Percentiles rank a stretch among this genome's conserved stretches.
These are phyloP conservation scores for Tetracladium maxilliforme DNA, from an alignment of 2,329 filamentous ascomycete species.

Conservation along the genomic window DNA sequence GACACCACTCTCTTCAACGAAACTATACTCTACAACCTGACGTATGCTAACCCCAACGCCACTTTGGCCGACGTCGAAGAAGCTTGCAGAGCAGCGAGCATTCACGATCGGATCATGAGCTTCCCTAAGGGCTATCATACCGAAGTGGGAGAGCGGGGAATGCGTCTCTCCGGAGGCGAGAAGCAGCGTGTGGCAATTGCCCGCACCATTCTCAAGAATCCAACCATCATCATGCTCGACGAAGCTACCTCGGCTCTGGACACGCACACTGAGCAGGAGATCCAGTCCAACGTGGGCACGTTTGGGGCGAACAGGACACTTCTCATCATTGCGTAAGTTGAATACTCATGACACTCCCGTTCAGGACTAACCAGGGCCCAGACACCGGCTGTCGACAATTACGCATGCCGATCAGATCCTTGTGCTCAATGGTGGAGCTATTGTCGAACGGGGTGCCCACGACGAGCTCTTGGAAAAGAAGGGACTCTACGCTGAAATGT, in stretches of 20 bases:
- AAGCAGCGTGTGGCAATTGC: conserved; percentile 91
- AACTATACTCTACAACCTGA: conserved; percentile 85
- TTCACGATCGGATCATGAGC: conserved; percentile 79
- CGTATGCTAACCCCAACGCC: conserved; percentile 71
- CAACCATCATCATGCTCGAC: conserved; percentile 82
- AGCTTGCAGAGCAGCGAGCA: conserved; percentile 75
- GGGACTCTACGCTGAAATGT: conserved; percentile 70
- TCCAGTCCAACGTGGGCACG: conserved; percentile 71
- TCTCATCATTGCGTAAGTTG: conserved; percentile 76
- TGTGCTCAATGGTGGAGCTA: conserved; percentile 58
- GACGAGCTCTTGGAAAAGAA: conserved; percentile 51
- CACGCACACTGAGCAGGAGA: conserved; percentile 84
- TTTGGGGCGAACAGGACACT: conserved; percentile 79
- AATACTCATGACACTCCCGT: not conserved
- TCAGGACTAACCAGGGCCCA: conserved; percentile 11
- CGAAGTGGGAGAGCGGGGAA: conserved; percentile 79
- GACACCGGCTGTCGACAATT: conserved; percentile 68
- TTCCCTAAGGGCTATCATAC: conserved; percentile 84
- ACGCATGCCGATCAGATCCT: conserved; percentile 75
- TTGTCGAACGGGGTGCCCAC: conserved; percentile 63
- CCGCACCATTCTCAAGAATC: conserved; percentile 82
- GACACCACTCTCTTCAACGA: conserved; percentile 95
- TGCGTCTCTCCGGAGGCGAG: conserved; percentile 79
- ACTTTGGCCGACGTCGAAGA: conserved; percentile 70
- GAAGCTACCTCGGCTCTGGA: conserved; percentile 88